phyloP scores from a whole-genome alignment of 2,329 filamentous ascomycete genomes.

The Fusarium compactum region DNA sequence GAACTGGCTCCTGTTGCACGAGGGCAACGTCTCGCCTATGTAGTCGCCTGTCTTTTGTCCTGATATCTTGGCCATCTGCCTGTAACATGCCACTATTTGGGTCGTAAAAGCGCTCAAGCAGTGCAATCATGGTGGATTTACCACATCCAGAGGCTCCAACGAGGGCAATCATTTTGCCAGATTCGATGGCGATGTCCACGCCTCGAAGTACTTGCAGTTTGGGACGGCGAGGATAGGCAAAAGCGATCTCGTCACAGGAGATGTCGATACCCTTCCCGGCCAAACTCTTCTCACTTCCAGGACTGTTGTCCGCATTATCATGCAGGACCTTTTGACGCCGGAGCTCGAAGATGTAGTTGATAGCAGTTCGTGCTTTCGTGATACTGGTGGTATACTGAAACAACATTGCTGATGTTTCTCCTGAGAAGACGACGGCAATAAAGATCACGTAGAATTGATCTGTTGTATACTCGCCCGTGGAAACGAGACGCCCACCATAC shows the following conservation, averaged over 20 bases:
- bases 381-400: conserved; percentile 64
- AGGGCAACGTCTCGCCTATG: conserved; percentile 55
- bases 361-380: conserved; percentile 61
- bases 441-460: conserved; percentile 64
- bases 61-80: conserved; percentile 49
- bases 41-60: conserved; percentile 45
- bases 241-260: conserved; percentile 64
- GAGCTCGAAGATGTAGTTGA: conserved; percentile 63
- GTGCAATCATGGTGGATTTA: conserved; percentile 70
- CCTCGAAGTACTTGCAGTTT: conserved; percentile 53
- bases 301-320: conserved; percentile 47
- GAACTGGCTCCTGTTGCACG: conserved; percentile 57
- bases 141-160: conserved; percentile 70
- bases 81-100: conserved; percentile 49
- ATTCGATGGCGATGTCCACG: conserved; percentile 56
- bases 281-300: conserved; percentile 11
- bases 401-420: conserved; percentile 56
- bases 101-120: conserved; percentile 61
- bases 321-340: conserved; percentile 48
- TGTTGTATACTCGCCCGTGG: conserved; percentile 60
- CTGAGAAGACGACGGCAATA: conserved; percentile 62
- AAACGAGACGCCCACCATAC: conserved; percentile 57
- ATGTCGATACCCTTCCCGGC: conserved; percentile 52
- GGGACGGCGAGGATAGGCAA: conserved; percentile 66
- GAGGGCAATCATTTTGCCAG: conserved; percentile 65